A percentile compares a stretch with the other conserved stretches of the same genome.
phyloP scores from a whole-genome alignment of 2,329 filamentous ascomycete species.

The Furcasterigmium sp. region DNA sequence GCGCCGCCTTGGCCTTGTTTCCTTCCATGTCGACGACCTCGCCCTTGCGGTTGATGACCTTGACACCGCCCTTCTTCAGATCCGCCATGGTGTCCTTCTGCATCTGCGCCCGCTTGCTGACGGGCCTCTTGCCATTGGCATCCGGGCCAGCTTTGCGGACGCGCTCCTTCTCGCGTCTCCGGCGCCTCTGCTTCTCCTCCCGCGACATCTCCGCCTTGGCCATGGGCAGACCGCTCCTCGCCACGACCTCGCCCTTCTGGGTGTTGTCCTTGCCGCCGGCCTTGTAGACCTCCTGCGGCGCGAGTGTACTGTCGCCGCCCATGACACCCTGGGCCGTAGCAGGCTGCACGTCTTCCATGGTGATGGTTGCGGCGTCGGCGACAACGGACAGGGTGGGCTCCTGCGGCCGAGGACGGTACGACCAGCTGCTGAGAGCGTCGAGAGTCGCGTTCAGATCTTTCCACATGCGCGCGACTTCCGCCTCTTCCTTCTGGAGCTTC shows the following conservation, averaged over 20 bases:
- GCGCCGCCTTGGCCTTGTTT: conserved; percentile 58
- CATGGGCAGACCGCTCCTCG: conserved; percentile 72
- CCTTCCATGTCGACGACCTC: conserved; percentile 80
- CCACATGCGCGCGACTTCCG: conserved; percentile 80
- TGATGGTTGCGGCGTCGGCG: conserved; percentile 82
- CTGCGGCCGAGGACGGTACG: conserved; percentile 87
- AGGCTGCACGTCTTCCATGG: conserved; percentile 93
- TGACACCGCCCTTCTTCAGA: conserved; percentile 80
- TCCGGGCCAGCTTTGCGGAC: conserved; percentile 59
- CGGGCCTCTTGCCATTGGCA: conserved; percentile 35
- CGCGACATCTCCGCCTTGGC: conserved; percentile 81
- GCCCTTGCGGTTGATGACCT: conserved; percentile 86
- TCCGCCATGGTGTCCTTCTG: conserved; percentile 52
- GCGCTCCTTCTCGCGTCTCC: conserved; percentile 81
- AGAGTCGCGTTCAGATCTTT: conserved; percentile 73
- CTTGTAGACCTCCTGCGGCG: conserved; percentile 90
- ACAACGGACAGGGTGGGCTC: conserved; percentile 81
- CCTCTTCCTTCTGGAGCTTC: conserved; percentile 75
- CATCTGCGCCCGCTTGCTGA: conserved; percentile 51
- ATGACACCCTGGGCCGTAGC: conserved; percentile 70
- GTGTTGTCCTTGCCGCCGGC: conserved; percentile 64
- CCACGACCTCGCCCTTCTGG: conserved; percentile 66
- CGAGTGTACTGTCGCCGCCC: conserved; percentile 68
- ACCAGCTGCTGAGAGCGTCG: conserved; percentile 86
- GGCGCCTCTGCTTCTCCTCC: conserved; percentile 74